phyloP scores from a whole-genome alignment of 2,329 filamentous ascomycete genomes.

The Xylaria sp. region DNA sequence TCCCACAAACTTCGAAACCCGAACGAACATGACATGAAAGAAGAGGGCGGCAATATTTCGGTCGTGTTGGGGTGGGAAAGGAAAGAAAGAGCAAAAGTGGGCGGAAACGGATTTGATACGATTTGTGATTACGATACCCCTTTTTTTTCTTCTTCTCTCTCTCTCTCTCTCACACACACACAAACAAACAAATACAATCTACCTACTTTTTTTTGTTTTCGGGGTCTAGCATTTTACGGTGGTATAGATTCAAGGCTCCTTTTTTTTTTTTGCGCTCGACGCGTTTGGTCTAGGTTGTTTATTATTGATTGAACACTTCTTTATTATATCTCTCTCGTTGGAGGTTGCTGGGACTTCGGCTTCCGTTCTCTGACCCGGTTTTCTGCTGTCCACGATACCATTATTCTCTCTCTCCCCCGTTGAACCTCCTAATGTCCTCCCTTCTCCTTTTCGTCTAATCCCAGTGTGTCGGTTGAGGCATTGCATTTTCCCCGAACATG shows the following conservation, averaged over 20 bases:
- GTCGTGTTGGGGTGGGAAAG: slow-evolving; percentile 5
- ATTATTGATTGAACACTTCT: background rate
- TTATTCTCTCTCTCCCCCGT: background rate
- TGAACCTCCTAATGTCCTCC: background rate
- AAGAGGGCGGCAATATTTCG: background rate
- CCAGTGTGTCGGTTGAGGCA: background rate
- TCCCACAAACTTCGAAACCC: slow-evolving; percentile 1
- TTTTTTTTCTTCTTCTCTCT: slow-evolving; percentile 4
- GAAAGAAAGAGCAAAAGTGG: background rate
- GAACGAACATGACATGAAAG: slow-evolving; percentile 10
- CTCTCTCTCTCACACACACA: slow-evolving; percentile 5
- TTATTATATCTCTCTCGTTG: too few species aligned
- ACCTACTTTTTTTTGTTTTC: background rate
- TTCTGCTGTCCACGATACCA: background rate
- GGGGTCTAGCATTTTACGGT: slow-evolving; percentile 6
- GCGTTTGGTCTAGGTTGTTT: background rate
- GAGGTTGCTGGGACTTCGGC: background rate
- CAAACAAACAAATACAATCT: slow-evolving; percentile 18
- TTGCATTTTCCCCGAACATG: background rate
- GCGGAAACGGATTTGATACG: slow-evolving; percentile 18
- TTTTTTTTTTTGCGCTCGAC: background rate
- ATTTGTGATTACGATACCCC: slow-evolving; percentile 25
- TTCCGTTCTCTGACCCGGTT: background rate
- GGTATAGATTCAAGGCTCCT: slow-evolving; percentile 17
- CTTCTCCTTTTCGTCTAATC: background rate